These are phyloP conservation scores for Aspergillaceae sp. DNA, from an alignment of 2,329 filamentous ascomycete species.

Conservation along the genomic window DNA sequence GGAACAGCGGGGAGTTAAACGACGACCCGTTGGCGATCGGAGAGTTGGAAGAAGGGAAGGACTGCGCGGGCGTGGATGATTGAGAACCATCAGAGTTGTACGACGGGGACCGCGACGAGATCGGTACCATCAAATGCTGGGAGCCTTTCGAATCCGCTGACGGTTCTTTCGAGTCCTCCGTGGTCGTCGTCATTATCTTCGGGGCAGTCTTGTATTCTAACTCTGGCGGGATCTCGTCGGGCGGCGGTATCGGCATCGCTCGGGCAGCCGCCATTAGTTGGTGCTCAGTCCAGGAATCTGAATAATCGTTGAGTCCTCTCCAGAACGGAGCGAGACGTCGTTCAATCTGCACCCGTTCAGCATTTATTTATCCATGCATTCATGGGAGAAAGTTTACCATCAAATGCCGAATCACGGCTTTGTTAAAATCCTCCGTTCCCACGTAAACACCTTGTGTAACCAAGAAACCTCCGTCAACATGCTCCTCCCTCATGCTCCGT, in stretches of 20 bases:
- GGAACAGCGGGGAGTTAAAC: slow-evolving; percentile 54
- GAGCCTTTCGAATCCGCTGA: slow-evolving; percentile 50
- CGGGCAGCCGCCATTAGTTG: slow-evolving; percentile 88
- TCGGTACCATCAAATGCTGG: slow-evolving; percentile 69
- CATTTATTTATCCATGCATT: not conserved
- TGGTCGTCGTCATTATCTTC: slow-evolving; percentile 8
- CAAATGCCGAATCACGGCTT: slow-evolving; percentile 74
- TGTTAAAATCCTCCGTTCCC: slow-evolving; percentile 87
- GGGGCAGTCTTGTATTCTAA: slow-evolving; percentile 46
- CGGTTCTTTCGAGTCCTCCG: slow-evolving; percentile 36
- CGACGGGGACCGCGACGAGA: slow-evolving; percentile 67
- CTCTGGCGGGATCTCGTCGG: slow-evolving; percentile 74
- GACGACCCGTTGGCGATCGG: slow-evolving; percentile 44
- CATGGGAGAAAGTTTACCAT: slow-evolving; percentile 54
- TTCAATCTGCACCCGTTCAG: slow-evolving; percentile 63
- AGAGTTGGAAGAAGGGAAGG: slow-evolving; percentile 51
- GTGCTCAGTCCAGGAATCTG: slow-evolving; percentile 81
- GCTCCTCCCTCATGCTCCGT: slow-evolving; percentile 80
- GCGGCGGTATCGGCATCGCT: slow-evolving; percentile 71
- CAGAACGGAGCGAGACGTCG: slow-evolving; percentile 88
- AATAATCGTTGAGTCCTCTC: slow-evolving; percentile 84
- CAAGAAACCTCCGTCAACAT: slow-evolving; percentile 87
- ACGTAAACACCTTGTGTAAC: slow-evolving; percentile 93
- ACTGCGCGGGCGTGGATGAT: slow-evolving; percentile 55
- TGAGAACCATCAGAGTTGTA: slow-evolving; percentile 65